Evolutionary conservation across 2,329 filamentous ascomycete species (phyloP).

Genomic region (Fusarium sp.): DNA sequence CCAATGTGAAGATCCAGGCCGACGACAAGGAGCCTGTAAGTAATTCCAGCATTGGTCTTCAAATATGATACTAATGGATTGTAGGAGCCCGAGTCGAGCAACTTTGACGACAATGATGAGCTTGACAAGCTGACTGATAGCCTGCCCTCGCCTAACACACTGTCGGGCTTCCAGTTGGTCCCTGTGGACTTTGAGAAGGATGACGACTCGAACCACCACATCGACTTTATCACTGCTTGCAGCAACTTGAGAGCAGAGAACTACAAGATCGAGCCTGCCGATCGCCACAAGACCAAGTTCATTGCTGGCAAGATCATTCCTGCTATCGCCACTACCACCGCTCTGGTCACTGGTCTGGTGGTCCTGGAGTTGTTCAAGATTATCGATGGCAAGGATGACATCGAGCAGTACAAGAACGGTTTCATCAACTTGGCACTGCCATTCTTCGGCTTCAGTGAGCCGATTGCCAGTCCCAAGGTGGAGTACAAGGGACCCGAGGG

Average conservation of each 20-base stretch:
- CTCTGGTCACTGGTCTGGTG: slow-evolving; percentile 93
- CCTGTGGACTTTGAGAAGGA: slow-evolving; percentile 99
- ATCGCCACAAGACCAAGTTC: slow-evolving; percentile 99
- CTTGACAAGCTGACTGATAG: slow-evolving; percentile 79
- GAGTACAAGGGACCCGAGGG: slow-evolving; percentile 86
- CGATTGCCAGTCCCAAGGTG: slow-evolving; percentile 93
- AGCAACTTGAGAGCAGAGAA: slow-evolving; percentile 98
- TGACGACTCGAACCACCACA: slow-evolving; percentile 97
- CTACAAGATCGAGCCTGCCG: slow-evolving; percentile 94
- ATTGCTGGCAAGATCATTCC: slow-evolving; percentile 99
- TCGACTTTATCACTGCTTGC: slow-evolving; percentile 98
- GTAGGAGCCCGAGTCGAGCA: slow-evolving; percentile 84
- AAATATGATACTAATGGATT: slow-evolving; percentile 19
- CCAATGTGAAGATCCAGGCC: slow-evolving; percentile 95
- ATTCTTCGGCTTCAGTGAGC: slow-evolving; percentile 99
- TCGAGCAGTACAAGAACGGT: slow-evolving; percentile 99
- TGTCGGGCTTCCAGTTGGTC: slow-evolving; percentile 90
- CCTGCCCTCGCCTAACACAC: slow-evolving; percentile 83
- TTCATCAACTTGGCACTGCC: slow-evolving; percentile 97
- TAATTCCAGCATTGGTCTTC: slow-evolving; percentile 27
- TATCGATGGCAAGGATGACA: slow-evolving; percentile 94
- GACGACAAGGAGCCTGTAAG: slow-evolving; percentile 90
- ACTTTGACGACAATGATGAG: slow-evolving; percentile 82
- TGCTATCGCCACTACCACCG: slow-evolving; percentile 97
- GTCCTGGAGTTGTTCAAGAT: slow-evolving; percentile 97